These are phyloP conservation scores for Trebouxia sp. DNA, from an alignment of 139 green algal genomes.

Conservation along the genomic window DNA sequence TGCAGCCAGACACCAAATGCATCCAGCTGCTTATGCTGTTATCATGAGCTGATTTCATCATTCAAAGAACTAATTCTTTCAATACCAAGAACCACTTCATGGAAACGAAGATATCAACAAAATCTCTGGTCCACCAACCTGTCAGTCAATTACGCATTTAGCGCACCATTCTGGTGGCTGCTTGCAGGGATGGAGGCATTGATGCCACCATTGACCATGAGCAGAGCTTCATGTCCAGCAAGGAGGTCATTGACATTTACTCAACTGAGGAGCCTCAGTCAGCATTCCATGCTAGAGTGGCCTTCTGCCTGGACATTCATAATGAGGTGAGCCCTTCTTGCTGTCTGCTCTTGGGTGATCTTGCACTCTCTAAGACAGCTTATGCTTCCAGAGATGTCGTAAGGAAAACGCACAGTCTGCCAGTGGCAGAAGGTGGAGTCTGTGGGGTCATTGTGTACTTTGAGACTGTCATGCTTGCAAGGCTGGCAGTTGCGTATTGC, in stretches of 20 bases:
- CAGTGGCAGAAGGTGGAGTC: too few relatives aligned
- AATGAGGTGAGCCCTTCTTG: conserved; percentile 86
- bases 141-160: too few relatives aligned
- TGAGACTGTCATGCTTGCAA: neutral
- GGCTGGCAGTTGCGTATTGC: too few relatives aligned
- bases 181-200: conserved; percentile 79
- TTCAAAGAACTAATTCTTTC: too few relatives aligned
- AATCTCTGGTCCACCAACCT: too few relatives aligned
- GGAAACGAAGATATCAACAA: too few relatives aligned
- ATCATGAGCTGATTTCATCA: too few relatives aligned
- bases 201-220: conserved; percentile 88
- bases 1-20: too few relatives aligned
- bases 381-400: neutral
- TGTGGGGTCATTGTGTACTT: neutral
- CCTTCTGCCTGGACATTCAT: conserved; percentile 97
- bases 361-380: neutral
- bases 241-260: conserved; percentile 82
- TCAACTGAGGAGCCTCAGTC: conserved; percentile 58
- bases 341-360: conserved; percentile 30
- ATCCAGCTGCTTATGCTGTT: too few relatives aligned
- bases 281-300: conserved; percentile 93
- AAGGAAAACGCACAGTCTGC: too few relatives aligned
- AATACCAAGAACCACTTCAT: too few relatives aligned
- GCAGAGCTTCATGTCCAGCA: conserved; percentile 67
- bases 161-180: too few relatives aligned